Base-by-base conservation (phyloP, 139 green algal species). In the Chlorella sp. region DNA sequence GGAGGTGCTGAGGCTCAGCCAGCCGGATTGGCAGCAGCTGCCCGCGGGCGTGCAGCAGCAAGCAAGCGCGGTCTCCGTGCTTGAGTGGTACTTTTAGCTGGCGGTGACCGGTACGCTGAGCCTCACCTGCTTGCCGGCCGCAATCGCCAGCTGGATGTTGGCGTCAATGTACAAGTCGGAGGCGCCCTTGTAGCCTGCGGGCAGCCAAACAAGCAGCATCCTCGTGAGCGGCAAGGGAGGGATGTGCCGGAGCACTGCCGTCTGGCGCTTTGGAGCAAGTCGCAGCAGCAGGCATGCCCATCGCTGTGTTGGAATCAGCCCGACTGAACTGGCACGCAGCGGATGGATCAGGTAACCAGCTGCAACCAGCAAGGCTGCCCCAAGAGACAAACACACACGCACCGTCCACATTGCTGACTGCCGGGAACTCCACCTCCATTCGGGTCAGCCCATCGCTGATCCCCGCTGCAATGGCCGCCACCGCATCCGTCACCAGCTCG, bases 401-500 rank as follows among this genome's bases (percentile, higher is more conserved):
- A 97, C 92, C 92, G 74, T 96, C 91, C 20, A 95, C 83, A 56
- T 91, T 85, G 25, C 83, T 87, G 23, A 98, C 84, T 0, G 95
- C 86, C 15, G 96, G 96, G 82, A 98, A 98, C 85, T 98, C 95
- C 6, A 98, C 96, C 82, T 98, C 96, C 87, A 98, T 47, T 1
- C 90, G 85, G 23, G 38, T 94, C 28, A 89, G 23, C 0, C 95
- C 95, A 74, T 95, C 93, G 0, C 87, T 86, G n/a, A 98, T 85
- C 3, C 86, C 96, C 9, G 74, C 69, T 26, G 87, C 25, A 21
- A 98, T 82, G 16, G 91, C 88, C 0, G 68, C 85, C 26, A 91
- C 82, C 0, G 96, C 96, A 86, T 98, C 93, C 7, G 87, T 55
- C 0, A 98, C 90, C 16, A 98, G 82, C 62, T 95, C 95, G 1